These are phyloP conservation scores for Pythium rhizo-oryzae DNA, from an alignment of 352 stramenopile species.

Conservation along the genomic window DNA sequence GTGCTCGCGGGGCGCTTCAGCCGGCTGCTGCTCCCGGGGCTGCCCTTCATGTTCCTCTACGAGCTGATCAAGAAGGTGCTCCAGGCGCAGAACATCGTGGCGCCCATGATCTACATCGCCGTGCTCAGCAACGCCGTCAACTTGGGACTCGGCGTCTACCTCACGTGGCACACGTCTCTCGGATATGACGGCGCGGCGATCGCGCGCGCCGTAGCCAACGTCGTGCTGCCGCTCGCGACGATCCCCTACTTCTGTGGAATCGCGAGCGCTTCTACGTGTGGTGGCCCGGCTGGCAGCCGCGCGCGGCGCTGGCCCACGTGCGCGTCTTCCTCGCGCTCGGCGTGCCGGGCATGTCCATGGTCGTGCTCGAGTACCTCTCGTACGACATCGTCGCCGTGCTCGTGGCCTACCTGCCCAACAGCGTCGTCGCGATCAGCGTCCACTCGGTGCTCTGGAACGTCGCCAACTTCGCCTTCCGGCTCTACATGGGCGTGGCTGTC, in stretches of 20 bases:
- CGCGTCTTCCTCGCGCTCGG: conserved; percentile 68
- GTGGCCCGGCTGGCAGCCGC: conserved; percentile 71
- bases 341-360: conserved; percentile 74
- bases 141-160: conserved; percentile 65
- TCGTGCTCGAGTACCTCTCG: conserved; percentile 79
- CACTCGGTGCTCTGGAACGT: conserved; percentile 77
- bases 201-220: conserved; percentile 60
- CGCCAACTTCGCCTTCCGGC: conserved; percentile 71
- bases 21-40: conserved; percentile 59
- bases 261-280: conserved; percentile 44
- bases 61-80: conserved; percentile 87
- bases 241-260: conserved; percentile 68
- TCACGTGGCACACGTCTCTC: conserved; percentile 80
- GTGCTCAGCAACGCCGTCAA: conserved; percentile 82
- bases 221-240: conserved; percentile 60
- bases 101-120: conserved; percentile 83
- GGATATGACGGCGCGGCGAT: conserved; percentile 83
- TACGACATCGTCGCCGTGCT: conserved; percentile 81
- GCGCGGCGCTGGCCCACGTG: conserved; percentile 54
- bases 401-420: conserved; percentile 63
- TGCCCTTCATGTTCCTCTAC: conserved; percentile 85
- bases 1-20: conserved; percentile 71
- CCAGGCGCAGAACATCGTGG: conserved; percentile 84
- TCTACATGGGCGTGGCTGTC: conserved; percentile 82
- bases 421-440: conserved; percentile 69